Conservation (phyloP, 768 basidiomycete species). For the Chalciporus sphaerocephalus region DNA sequence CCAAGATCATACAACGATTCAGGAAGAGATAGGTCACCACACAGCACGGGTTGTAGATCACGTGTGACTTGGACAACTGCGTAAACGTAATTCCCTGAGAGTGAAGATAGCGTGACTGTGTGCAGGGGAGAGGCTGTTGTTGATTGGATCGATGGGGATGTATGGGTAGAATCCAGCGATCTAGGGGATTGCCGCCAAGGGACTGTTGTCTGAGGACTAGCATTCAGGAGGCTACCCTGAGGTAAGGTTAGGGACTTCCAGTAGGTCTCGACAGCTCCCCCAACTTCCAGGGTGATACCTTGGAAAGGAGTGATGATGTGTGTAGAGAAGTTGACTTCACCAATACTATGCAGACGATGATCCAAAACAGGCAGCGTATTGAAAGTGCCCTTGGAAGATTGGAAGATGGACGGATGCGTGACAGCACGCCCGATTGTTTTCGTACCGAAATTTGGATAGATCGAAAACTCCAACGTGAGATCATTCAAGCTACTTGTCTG, state of each 20-base stretch:
- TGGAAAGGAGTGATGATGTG: slow-evolving; percentile 85
- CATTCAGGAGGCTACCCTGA: slow-evolving; percentile 27
- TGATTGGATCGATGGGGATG: slow-evolving; percentile 67
- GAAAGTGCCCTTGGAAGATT: slow-evolving; percentile 49
- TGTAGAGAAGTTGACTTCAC: slow-evolving; percentile 90
- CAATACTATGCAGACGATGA: slow-evolving; percentile 87
- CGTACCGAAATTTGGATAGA: slow-evolving; percentile 96
- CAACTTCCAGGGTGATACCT: slow-evolving; percentile 89
- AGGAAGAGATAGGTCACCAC: slow-evolving; percentile 70
- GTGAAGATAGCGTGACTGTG: slow-evolving; percentile 79
- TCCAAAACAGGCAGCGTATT: slow-evolving; percentile 81
- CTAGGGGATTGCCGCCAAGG: slow-evolving; percentile 32
- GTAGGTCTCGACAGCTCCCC: slow-evolving; percentile 94
- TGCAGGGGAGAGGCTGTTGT: slow-evolving; percentile 44
- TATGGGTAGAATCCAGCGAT: slow-evolving; percentile 52
- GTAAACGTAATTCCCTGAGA: slow-evolving; percentile 85
- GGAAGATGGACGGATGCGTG: slow-evolving; percentile 72
- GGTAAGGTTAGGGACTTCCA: slow-evolving; percentile 75
- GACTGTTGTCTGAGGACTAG: slow-evolving; percentile 35
- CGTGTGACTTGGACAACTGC: slow-evolving; percentile 87
- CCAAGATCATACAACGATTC: slow-evolving; percentile 67
- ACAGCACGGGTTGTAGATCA: slow-evolving; percentile 88
- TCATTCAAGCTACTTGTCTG: slow-evolving; percentile 72
- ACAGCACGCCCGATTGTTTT: slow-evolving; percentile 94
- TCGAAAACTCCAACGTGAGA: slow-evolving; percentile 84